Conservation (phyloP, 2,329 filamentous ascomycete species). For the Nothophoma quercina region DNA sequence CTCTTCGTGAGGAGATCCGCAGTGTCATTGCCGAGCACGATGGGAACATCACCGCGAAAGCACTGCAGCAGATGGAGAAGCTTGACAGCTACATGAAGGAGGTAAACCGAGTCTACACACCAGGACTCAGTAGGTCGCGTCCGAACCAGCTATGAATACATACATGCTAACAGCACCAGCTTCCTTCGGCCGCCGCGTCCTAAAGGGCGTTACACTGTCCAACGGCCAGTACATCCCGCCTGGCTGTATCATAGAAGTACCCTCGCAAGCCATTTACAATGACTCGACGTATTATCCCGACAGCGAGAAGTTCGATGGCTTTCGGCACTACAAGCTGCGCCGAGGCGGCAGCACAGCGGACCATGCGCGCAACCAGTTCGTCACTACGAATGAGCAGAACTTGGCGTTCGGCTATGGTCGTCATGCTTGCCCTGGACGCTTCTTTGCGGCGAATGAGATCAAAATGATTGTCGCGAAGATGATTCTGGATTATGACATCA, state of each 20-base stretch:
- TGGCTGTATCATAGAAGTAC: constrained; percentile 44
- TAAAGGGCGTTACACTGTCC: constrained; percentile 61
- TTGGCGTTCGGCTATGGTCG: constrained; percentile 41
- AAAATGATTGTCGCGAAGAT: constrained; percentile 43
- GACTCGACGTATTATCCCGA: constrained; percentile 35
- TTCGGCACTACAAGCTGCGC: constrained; percentile 42
- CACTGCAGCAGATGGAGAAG: constrained; percentile 46
- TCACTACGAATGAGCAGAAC: constrained; percentile 35
- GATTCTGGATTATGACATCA: constrained; percentile 40
- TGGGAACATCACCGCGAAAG: constrained; percentile 37
- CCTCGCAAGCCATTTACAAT: constrained; percentile 36
- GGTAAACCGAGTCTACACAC: constrained; percentile 35
- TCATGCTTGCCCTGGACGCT: constrained; percentile 45
- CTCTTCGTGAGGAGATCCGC: constrained; percentile 52
- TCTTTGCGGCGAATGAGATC: constrained; percentile 45
- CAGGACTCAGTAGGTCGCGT: constrained; percentile 29
- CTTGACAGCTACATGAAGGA: constrained; percentile 50
- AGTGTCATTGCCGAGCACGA: constrained; percentile 47
- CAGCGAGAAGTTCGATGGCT: constrained; percentile 40
- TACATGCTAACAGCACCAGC: constrained; percentile 20
- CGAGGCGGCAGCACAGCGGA: constrained; percentile 27
- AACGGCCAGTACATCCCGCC: constrained; percentile 59
- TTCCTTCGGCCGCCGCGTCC: constrained; percentile 61
- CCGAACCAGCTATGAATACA: not conserved
- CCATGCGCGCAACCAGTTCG: constrained; percentile 43